Evolutionary conservation across 2,329 filamentous ascomycete species (phyloP), one percentile per base, ranked within the genome.

Genomic region (Colletotrichum eleusines): DNA sequence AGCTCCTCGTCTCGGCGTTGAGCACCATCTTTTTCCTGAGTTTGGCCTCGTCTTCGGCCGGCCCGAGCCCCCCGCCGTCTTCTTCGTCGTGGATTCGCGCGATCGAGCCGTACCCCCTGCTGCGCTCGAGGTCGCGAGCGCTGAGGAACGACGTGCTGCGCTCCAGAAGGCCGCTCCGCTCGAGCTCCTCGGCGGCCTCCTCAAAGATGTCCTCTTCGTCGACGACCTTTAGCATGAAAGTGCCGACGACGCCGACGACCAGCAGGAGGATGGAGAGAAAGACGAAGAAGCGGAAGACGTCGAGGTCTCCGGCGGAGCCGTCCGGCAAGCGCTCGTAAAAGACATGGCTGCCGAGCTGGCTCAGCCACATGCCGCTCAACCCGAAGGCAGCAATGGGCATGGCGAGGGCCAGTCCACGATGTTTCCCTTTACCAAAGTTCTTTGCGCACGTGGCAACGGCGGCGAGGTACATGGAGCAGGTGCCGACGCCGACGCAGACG

Each of bases 371-470:
- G 58, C 95, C 94, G 77, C 95, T 97, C 67, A 99, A 81, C 0
- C 96, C 96, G 79, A 98, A 97, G 8, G 93, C 92, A 0, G 96
- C 94, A 79, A 98, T 98, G 1, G 96, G 96, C 71, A 94, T 87
- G 1, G 95, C 95, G 66, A 99, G 86, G 71, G 97, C 95, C 61
- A 99, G 83, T 0, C 96, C 96, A 76, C 95, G 92, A 77, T 97
- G 91, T 77, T 91, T 93, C 5, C 94, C 94, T 72, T 92, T 90
- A 59, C 95, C 95, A 82, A 98, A 99, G 82, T 98, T 99, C 89
- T 99, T 99, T 44, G 96, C 96, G 78, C 94, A 97, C 0, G 95
- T 97, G 8, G 95, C 95, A n/a, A 99, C 92, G 2, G 94, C 92
- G 61, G 91, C 89, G 66, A 98, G 86, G 80, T 98, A 99, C 90